Conservation (phyloP, 2,329 filamentous ascomycete species). For the Arthrinium phaeospermum region DNA sequence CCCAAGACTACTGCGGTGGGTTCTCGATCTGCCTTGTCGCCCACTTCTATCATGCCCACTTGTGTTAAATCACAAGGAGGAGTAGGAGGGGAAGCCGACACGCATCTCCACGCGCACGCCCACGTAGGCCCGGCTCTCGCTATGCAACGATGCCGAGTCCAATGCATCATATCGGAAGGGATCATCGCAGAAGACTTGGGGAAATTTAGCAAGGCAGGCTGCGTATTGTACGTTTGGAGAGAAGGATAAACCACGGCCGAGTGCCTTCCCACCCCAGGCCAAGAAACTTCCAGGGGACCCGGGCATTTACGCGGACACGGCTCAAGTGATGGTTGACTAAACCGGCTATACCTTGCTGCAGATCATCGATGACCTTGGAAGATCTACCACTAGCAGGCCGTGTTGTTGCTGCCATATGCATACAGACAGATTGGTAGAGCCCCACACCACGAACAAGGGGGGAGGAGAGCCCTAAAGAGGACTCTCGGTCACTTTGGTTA, state of each 20-base stretch:
- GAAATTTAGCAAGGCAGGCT: neutral
- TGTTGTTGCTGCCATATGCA: conserved; percentile 7
- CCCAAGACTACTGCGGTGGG: neutral
- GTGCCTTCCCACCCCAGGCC: neutral
- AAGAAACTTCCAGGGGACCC: neutral
- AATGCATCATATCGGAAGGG: neutral
- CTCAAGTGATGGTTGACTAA: conserved; percentile 10
- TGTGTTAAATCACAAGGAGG: neutral
- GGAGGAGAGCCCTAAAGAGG: neutral
- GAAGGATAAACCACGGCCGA: neutral
- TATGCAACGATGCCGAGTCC: conserved; percentile 1
- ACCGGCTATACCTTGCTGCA: conserved; percentile 16
- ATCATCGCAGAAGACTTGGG: neutral
- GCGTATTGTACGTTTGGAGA: neutral
- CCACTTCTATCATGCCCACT: neutral
- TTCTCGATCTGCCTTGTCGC: neutral
- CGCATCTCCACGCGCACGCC: neutral
- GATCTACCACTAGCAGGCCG: conserved; percentile 15
- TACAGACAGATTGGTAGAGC: conserved; percentile 13
- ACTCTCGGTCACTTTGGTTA: neutral
- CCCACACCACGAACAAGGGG: conserved; percentile 5
- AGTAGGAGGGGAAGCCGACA: neutral
- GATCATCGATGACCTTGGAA: conserved; percentile 16
- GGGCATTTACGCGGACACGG: conserved; percentile 6
- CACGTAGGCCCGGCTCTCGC: conserved; percentile 8